Base-by-base conservation (phyloP, 306 rosid genomes). In the Quercus alba region DNA sequence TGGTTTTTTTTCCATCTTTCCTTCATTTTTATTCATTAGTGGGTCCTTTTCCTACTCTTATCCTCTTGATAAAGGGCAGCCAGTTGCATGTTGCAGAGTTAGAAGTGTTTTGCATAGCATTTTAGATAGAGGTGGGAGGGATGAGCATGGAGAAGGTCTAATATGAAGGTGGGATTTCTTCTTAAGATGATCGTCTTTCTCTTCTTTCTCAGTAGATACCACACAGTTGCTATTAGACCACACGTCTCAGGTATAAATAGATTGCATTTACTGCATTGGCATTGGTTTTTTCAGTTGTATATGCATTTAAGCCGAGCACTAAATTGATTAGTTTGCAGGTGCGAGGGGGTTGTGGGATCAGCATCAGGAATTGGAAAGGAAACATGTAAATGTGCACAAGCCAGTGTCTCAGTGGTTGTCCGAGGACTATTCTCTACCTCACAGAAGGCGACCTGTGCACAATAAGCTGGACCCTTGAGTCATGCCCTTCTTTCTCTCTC, bases 401-500 rank as follows among this genome's bases (percentile, higher is more conserved):
- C 67, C 64, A 4, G 67, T 12, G 44, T 72, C 73, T 73, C 54
- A 30, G 15, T 85, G 81, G 81, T 85, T 68, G 88, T 74, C 75
- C 1, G 81, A 81, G 79, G 85, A 85, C 68, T 85, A 85, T 57
- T 23, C 86, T 23, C 17, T 15, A 18, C 79, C 88, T 76, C 77
- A 18, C 17, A 75, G 73, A 72, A 77, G 82, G 35, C 79, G 49
- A 17, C 85, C 83, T 26, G 81, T 82, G 30, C 81, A 86, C 69
- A 80, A 80, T 77, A 76, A 80, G 33, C 80, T 85, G 52, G 75
- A 79, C 5, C 86, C 78, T 28, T 35, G 10, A 52, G 66, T 73
- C 51, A 67, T 23, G 72, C 35, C 52, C 17, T 23, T 67, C 52
- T 33, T 4, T n/a, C 35, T 19, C 10, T 23, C 51, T 35, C 52